Evolutionary conservation across 805 yeast genomes (phyloP).

Genomic region (Kodamaea fukazawae): DNA sequence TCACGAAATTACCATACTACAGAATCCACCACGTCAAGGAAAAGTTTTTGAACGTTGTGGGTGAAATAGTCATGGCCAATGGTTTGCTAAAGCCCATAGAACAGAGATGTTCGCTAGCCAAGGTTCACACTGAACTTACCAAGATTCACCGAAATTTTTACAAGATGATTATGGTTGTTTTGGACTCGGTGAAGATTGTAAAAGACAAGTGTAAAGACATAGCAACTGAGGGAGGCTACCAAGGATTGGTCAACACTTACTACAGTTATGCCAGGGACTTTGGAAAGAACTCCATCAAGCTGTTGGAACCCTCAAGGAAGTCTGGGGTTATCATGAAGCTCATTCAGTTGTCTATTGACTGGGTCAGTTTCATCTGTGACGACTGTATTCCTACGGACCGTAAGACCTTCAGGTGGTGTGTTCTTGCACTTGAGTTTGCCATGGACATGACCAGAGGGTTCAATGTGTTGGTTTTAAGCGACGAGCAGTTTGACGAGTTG

Average conservation of each 20-base stretch:
- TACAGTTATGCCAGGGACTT: constrained; percentile 79
- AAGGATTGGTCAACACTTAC: constrained; percentile 71
- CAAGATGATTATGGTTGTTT: constrained; percentile 60
- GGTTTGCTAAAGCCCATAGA: constrained; percentile 46
- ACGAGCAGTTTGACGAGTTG: constrained; percentile 68
- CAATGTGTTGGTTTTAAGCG: constrained; percentile 76
- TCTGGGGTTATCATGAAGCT: constrained; percentile 68
- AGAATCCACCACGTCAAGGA: constrained; percentile 54
- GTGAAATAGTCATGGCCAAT: constrained; percentile 46
- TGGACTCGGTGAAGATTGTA: constrained; percentile 56
- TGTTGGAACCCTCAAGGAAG: constrained; percentile 62
- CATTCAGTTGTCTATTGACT: constrained; percentile 74
- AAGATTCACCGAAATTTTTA: constrained; percentile 65
- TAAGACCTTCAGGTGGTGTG: constrained; percentile 94
- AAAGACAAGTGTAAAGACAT: constrained; percentile 54
- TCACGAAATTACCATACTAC: constrained; percentile 66
- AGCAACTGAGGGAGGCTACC: constrained; percentile 53
- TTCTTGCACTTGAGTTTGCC: constrained; percentile 90
- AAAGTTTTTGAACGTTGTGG: constrained; percentile 55
- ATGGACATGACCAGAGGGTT: constrained; percentile 92
- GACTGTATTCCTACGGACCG: constrained; percentile 92
- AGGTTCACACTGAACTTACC: constrained; percentile 70
- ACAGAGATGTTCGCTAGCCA: constrained; percentile 65
- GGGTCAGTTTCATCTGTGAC: constrained; percentile 92
- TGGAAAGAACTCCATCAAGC: constrained; percentile 67